A percentile compares a stretch with the other conserved stretches of the same genome.
Conservation (phyloP, 352 stramenopile genomes). For the Globisporangium mamillatum region DNA sequence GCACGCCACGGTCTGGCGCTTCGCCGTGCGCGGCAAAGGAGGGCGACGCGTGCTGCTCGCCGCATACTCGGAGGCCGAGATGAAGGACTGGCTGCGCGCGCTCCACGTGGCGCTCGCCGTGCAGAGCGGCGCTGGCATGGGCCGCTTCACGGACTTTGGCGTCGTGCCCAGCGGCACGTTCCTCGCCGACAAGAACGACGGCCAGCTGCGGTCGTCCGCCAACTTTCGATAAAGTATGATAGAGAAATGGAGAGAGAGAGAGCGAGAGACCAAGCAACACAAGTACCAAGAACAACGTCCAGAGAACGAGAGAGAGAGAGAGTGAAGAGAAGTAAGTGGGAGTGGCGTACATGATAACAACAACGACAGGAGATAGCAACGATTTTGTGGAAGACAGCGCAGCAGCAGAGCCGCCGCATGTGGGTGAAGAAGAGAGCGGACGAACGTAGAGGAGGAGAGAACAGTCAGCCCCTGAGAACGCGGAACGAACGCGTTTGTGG, state of each 20-base stretch:
- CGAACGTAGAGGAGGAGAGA: neutral
- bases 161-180: slow-evolving; percentile 65
- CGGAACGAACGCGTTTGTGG: neutral
- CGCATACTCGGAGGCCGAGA: slow-evolving; percentile 76
- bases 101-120: slow-evolving; percentile 70
- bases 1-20: slow-evolving; percentile 78
- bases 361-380: neutral
- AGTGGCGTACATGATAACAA: slow-evolving; percentile 3
- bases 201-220: slow-evolving; percentile 52
- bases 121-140: slow-evolving; percentile 39
- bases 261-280: neutral
- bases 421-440: neutral
- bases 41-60: slow-evolving; percentile 63
- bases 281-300: slow-evolving; percentile 3
- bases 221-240: slow-evolving; percentile 24
- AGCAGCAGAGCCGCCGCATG: neutral
- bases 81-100: slow-evolving; percentile 84
- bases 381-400: neutral
- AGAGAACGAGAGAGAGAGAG: neutral
- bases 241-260: slow-evolving; percentile 13
- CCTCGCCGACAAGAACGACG: slow-evolving; percentile 50
- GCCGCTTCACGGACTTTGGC: slow-evolving; percentile 63
- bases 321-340: neutral
- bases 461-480: neutral
- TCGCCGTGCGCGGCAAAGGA: slow-evolving; percentile 61